These are phyloP conservation scores for Auriscalpium microsporum DNA, from an alignment of 768 basidiomycete genomes.

Conservation along the genomic window DNA sequence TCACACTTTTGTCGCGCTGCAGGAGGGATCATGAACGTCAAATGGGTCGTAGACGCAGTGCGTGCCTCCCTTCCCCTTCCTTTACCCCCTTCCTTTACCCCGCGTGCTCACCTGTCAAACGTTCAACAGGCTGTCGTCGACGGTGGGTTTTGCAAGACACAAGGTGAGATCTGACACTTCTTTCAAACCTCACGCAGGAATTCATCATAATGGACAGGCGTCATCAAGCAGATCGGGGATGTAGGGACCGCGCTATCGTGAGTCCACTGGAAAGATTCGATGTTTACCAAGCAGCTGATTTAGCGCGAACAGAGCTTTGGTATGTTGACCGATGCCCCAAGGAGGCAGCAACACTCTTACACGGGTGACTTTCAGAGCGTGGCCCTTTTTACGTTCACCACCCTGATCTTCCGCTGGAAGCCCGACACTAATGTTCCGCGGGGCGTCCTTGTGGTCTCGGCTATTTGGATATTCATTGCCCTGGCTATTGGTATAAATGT, in stretches of 20 bases:
- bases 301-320: too few species aligned
- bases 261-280: neutral
- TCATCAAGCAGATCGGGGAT: slow-evolving; percentile 11
- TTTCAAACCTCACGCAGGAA: neutral
- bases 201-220: slow-evolving; percentile 1
- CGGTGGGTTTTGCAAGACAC: slow-evolving; percentile 7
- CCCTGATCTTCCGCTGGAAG: slow-evolving; percentile 28
- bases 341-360: neutral
- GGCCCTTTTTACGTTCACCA: slow-evolving; percentile 32
- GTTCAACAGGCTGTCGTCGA: neutral
- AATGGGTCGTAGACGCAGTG: slow-evolving; percentile 27
- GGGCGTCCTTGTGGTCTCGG: slow-evolving; percentile 24
- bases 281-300: neutral
- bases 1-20: neutral
- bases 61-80: slow-evolving; percentile 4
- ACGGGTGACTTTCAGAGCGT: slow-evolving; percentile 20
- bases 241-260: slow-evolving; percentile 13
- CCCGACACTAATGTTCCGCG: slow-evolving; percentile 21
- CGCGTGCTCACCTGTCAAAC: neutral
- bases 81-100: neutral
- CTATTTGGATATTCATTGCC: slow-evolving; percentile 33
- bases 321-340: too few species aligned
- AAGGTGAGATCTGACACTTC: slow-evolving; percentile 1
- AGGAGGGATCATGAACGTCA: slow-evolving; percentile 32
- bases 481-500: slow-evolving; percentile 33